Conservation (phyloP, 768 basidiomycete genomes). For the Neoboletus brunneissimus region DNA sequence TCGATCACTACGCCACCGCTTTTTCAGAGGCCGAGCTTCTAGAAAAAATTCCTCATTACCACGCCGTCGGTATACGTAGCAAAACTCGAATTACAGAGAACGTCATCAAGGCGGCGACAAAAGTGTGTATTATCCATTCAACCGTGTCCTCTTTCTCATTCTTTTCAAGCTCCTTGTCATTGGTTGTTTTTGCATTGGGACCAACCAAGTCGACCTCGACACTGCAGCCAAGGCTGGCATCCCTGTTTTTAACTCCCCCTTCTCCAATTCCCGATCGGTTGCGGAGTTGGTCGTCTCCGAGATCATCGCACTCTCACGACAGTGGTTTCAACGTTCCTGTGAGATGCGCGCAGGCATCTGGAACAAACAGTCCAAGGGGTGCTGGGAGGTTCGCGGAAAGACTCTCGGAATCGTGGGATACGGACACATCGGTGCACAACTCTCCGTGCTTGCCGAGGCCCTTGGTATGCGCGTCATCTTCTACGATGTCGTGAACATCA, state of each 20-base stretch:
- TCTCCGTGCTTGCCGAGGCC: constrained; percentile 94
- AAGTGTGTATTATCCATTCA: constrained; percentile 46
- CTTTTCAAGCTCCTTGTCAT: constrained; percentile 79
- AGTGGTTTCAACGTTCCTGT: constrained; percentile 82
- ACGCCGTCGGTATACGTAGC: constrained; percentile 94
- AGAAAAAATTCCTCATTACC: constrained; percentile 76
- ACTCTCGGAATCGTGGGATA: constrained; percentile 97
- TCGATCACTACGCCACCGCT: constrained; percentile 84
- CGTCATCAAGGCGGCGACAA: constrained; percentile 82
- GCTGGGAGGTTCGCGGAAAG: constrained; percentile 98
- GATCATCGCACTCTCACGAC: constrained; percentile 90
- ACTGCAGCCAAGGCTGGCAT: constrained; percentile 86
- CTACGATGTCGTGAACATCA: constrained; percentile 92
- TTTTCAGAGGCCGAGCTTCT: constrained; percentile 94
- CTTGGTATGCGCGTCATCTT: constrained; percentile 96
- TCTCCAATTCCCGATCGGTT: constrained; percentile 98
- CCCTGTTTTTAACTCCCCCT: constrained; percentile 98
- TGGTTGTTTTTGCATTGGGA: constrained; percentile 99
- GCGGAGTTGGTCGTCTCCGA: constrained; percentile 97
- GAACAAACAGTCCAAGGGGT: constrained; percentile 99
- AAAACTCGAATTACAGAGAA: constrained; percentile 95
- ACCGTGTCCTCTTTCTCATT: not conserved
- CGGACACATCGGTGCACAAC: constrained; percentile 96
- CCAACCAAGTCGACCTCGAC: constrained; percentile 91
- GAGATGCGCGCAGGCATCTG: constrained; percentile 90